phyloP scores from a whole-genome alignment of 345 rosid genomes.

The Syzygium jambos region DNA sequence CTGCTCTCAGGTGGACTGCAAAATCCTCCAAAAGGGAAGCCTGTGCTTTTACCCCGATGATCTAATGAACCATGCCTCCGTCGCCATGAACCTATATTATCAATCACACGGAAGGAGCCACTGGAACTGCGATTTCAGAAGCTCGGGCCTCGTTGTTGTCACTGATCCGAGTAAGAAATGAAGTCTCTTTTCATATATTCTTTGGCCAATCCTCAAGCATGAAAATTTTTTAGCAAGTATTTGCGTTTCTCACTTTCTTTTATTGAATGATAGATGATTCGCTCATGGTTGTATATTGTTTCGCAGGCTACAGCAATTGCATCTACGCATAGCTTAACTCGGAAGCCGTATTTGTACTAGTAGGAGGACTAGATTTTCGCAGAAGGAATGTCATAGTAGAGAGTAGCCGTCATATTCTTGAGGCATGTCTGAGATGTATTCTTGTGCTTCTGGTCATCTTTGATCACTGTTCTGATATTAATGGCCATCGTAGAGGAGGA shows the following conservation, averaged over 20 bases:
- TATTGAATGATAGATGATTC: not conserved
- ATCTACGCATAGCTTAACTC: not conserved
- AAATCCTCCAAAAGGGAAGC: conserved; percentile 23
- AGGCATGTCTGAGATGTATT: not conserved
- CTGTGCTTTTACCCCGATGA: conserved; percentile 32
- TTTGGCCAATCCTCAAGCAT: not conserved
- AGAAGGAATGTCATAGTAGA: not conserved
- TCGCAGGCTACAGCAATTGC: conserved; percentile 16
- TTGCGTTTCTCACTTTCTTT: not conserved
- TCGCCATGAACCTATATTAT: conserved; percentile 44
- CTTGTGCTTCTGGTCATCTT: not conserved
- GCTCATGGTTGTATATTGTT: not conserved
- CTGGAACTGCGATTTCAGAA: conserved; percentile 35
- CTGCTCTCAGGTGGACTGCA: conserved; percentile 28
- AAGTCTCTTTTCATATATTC: not conserved
- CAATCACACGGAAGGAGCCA: conserved; percentile 18
- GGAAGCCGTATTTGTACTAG: not conserved
- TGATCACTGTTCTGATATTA: not conserved
- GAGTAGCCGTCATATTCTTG: not conserved
- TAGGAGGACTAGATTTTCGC: not conserved
- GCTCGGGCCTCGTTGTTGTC: conserved; percentile 5
- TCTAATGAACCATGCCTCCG: conserved; percentile 32
- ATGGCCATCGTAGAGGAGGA: not conserved
- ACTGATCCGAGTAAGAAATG: conserved; percentile 16
- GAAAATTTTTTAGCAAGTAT: not conserved